Percentiles rank a stretch among this genome's conserved stretches.
Evolutionary conservation across 2,329 filamentous ascomycete genomes (phyloP).

Genomic region (Metarhizium sp.): DNA sequence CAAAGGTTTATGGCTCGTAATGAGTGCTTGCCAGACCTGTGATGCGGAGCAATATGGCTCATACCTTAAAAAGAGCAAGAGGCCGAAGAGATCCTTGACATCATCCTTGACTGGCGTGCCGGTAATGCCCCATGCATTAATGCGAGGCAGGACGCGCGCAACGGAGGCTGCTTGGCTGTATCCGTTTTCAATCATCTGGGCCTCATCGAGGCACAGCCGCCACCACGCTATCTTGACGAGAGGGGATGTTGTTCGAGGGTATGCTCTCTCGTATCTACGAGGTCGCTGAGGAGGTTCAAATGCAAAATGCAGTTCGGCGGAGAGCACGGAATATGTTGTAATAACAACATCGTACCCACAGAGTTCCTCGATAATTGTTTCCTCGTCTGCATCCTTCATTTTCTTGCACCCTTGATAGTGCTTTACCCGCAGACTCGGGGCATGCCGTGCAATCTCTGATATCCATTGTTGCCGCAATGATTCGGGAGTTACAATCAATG

Average conservation of each 20-base stretch:
- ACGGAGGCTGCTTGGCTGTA: conserved; percentile 75
- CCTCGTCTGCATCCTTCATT: conserved; percentile 23
- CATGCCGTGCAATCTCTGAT: conserved; percentile 48
- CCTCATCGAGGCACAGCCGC: conserved; percentile 68
- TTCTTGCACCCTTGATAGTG: conserved; percentile 44
- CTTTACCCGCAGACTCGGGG: conserved; percentile 45
- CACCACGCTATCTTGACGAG: conserved; percentile 80
- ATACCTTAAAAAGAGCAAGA: conserved; percentile 72
- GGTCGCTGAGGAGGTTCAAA: conserved; percentile 58
- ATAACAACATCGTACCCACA: conserved; percentile 48
- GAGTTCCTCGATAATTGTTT: conserved; percentile 33
- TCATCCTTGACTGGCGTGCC: conserved; percentile 79
- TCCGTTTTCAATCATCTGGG: conserved; percentile 90
- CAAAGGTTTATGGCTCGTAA: conserved; percentile 46
- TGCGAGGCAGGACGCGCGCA: conserved; percentile 67
- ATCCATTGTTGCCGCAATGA: conserved; percentile 53
- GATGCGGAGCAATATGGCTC: conserved; percentile 62
- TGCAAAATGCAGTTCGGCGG: conserved; percentile 71
- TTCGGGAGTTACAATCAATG: conserved; percentile 51
- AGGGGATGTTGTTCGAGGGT: conserved; percentile 61
- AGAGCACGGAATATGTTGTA: conserved; percentile 62
- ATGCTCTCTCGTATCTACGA: conserved; percentile 56
- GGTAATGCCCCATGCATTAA: conserved; percentile 87
- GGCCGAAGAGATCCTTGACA: conserved; percentile 66
- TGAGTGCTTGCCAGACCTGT: conserved; percentile 59